These are phyloP conservation scores for Lindgomyces ingoldianus DNA, from an alignment of 495 filamentous ascomycete species.

Conservation along the genomic window DNA sequence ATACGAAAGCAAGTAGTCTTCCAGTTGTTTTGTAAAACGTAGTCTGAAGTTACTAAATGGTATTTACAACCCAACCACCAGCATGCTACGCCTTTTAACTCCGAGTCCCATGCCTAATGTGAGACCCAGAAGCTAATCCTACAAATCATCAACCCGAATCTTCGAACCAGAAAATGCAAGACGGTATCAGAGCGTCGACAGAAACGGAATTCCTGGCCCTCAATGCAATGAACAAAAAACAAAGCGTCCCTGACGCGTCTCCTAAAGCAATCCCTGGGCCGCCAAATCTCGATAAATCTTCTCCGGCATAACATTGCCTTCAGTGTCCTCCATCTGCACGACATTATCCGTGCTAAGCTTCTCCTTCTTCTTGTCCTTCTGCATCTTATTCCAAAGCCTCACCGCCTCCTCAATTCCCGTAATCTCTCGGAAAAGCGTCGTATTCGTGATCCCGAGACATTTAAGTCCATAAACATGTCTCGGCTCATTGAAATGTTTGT, in stretches of 20 bases:
- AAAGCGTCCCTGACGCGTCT: neutral
- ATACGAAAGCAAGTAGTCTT: too few species aligned
- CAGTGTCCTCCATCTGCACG: slow-evolving; percentile 96
- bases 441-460: slow-evolving; percentile 90
- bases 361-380: slow-evolving; percentile 78
- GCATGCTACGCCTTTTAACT: too few species aligned
- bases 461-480: slow-evolving; percentile 90
- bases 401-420: slow-evolving; percentile 86
- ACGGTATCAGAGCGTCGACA: too few species aligned
- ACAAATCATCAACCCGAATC: too few species aligned
- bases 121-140: neutral
- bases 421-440: slow-evolving; percentile 90
- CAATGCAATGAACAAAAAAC: slow-evolving; percentile 7
- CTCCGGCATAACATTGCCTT: slow-evolving; percentile 98
- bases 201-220: too few species aligned
- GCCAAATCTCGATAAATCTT: slow-evolving; percentile 90
- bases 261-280: slow-evolving; percentile 67
- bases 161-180: neutral
- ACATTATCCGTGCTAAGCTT: slow-evolving; percentile 74
- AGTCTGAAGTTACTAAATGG: too few species aligned
- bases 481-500: slow-evolving; percentile 97
- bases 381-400: slow-evolving; percentile 89
- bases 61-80: too few species aligned
- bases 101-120: too few species aligned
- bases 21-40: too few species aligned